phyloP scores from a whole-genome alignment of 306 rosid genomes.

The Citrullus colocynthis region DNA sequence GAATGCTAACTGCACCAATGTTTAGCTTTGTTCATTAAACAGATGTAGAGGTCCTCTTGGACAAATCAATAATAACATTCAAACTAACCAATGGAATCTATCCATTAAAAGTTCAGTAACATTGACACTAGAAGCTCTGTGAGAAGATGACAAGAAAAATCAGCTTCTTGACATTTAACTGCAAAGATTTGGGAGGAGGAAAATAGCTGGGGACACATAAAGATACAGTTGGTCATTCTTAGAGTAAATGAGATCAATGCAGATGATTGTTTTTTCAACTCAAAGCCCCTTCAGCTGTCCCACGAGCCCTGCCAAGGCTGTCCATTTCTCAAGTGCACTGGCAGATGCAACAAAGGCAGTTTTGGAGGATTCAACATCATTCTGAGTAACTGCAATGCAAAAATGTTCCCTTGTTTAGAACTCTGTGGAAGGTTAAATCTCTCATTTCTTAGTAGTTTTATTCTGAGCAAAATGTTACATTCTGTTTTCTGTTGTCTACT shows the following conservation, averaged over 20 bases:
- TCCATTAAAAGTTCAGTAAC: background rate
- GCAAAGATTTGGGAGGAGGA: background rate
- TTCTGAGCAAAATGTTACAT: background rate
- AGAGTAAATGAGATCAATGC: background rate
- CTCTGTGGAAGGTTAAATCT: background rate
- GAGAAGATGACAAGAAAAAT: background rate
- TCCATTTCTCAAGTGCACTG: slow-evolving; percentile 85
- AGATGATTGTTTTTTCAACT: background rate
- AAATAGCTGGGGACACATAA: background rate
- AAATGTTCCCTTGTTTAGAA: background rate
- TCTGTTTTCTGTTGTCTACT: background rate
- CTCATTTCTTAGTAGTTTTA: background rate
- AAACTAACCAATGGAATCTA: background rate
- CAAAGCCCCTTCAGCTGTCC: slow-evolving; percentile 78
- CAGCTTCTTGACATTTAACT: background rate
- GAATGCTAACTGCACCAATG: background rate
- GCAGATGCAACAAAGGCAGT: slow-evolving; percentile 71
- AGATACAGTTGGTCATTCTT: background rate
- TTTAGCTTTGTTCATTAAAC: background rate
- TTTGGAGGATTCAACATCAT: slow-evolving; percentile 78
- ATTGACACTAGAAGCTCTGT: background rate
- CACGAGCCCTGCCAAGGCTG: slow-evolving; percentile 56
- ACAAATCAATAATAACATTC: background rate
- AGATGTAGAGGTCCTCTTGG: background rate
- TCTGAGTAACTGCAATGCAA: slow-evolving; percentile 45